Evolutionary conservation across 371 early-diverging fungal species (phyloP).

Genomic region (Mucor racemosus): DNA sequence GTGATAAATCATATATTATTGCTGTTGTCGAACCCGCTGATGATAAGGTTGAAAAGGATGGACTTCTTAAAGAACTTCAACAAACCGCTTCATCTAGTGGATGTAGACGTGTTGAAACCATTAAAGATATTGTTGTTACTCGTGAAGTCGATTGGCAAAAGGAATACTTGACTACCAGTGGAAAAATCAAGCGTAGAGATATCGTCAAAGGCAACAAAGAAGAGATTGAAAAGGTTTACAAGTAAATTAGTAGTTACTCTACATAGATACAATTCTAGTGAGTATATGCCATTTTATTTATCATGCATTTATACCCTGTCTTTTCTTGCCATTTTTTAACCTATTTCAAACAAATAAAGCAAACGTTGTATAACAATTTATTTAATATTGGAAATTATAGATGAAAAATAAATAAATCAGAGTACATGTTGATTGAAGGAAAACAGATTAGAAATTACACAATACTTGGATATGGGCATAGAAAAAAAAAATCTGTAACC

Average conservation of each 20-base stretch:
- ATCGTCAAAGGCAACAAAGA: slow-evolving; percentile 54
- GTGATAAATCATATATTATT: slow-evolving; percentile 62
- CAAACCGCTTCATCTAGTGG: slow-evolving; percentile 45
- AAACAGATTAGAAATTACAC: no score
- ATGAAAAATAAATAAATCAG: no score
- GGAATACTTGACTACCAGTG: slow-evolving; percentile 61
- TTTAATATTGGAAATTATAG: no score
- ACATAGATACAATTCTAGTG: neutral
- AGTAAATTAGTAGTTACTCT: slow-evolving; percentile 7
- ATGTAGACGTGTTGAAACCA: slow-evolving; percentile 55
- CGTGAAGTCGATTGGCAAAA: slow-evolving; percentile 53
- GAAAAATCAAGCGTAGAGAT: slow-evolving; percentile 63
- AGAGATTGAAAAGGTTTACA: slow-evolving; percentile 54
- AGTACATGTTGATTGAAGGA: no score
- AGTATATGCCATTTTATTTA: neutral
- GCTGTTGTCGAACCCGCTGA: slow-evolving; percentile 72
- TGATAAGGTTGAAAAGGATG: slow-evolving; percentile 43
- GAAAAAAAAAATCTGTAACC: no score
- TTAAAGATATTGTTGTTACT: slow-evolving; percentile 54
- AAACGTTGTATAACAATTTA: no score
- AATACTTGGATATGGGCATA: no score
- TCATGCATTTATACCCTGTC: neutral
- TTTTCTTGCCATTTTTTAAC: neutral
- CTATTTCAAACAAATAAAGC: neutral
- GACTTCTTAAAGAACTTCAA: slow-evolving; percentile 52